Evolutionary conservation across 768 basidiomycete genomes (phyloP).

Genomic region (Mycena floridula): DNA sequence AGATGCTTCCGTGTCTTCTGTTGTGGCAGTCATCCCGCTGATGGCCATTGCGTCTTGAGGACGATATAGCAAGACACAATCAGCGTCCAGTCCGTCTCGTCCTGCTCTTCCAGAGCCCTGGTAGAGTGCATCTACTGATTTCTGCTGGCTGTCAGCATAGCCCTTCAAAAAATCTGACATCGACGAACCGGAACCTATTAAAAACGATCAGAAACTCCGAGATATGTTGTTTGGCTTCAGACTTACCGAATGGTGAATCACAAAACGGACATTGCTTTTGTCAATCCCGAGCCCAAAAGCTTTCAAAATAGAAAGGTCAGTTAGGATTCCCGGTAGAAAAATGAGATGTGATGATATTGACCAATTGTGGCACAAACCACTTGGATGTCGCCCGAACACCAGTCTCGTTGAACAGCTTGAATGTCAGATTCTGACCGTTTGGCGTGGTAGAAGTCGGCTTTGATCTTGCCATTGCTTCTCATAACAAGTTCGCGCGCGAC

Average conservation of each 20-base stretch:
- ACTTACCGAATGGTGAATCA: conserved; percentile 79
- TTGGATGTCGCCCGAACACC: conserved; percentile 74
- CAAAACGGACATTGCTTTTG: conserved; percentile 84
- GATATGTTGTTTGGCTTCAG: not conserved
- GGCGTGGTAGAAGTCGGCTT: conserved; percentile 76
- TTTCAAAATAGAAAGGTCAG: no score
- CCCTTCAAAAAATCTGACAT: no score
- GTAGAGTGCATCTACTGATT: conserved; percentile 88
- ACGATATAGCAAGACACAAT: conserved; percentile 83
- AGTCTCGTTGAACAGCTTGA: conserved; percentile 64
- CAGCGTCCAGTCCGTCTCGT: conserved; percentile 79
- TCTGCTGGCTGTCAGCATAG: no score
- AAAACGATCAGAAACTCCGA: not conserved
- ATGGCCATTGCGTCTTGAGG: conserved; percentile 67
- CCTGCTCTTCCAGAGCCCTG: conserved; percentile 95
- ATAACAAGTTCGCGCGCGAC: conserved; percentile 59
- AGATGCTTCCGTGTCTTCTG: conserved; percentile 53
- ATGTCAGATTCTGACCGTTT: conserved; percentile 65
- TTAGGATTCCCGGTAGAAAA: no score
- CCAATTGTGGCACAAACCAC: conserved; percentile 91
- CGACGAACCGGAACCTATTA: conserved; percentile 7
- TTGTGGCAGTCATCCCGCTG: conserved; percentile 48
- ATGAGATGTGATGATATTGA: conserved; percentile 13
- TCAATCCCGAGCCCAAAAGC: conserved; percentile 90
- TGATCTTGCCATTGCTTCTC: conserved; percentile 59